A percentile compares a stretch with the other conserved stretches of the same genome.
Conservation (phyloP, 768 basidiomycete species). For the Amanita pallidorosea region DNA sequence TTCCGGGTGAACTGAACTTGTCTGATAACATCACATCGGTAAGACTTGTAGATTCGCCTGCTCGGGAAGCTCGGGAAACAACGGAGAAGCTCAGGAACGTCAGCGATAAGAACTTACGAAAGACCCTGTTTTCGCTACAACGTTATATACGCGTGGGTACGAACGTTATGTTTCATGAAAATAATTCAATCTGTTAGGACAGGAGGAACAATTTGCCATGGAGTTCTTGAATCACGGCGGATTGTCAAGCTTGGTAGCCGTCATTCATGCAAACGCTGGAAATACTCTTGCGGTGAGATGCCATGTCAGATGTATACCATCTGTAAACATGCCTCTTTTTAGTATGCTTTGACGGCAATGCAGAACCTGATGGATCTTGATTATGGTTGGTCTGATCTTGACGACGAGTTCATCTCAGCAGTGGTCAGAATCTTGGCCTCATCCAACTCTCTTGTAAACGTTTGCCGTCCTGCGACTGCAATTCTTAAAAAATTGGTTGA, state of each 20-base stretch:
- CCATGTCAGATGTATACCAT: conserved; percentile 12
- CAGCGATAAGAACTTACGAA: conserved; percentile 49
- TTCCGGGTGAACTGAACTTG: background rate
- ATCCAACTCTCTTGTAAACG: conserved; percentile 70
- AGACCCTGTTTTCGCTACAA: conserved; percentile 70
- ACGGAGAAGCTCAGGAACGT: conserved; percentile 53
- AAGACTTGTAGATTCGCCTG: conserved; percentile 74
- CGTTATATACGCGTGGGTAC: conserved; percentile 61
- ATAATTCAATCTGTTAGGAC: background rate
- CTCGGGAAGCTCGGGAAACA: conserved; percentile 69
- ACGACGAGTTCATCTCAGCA: conserved; percentile 61
- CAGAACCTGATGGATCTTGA: conserved; percentile 84
- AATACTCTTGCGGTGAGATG: conserved; percentile 70
- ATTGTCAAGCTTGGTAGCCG: conserved; percentile 54
- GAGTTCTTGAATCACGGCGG: conserved; percentile 73
- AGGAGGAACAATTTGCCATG: conserved; percentile 79
- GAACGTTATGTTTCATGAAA: background rate
- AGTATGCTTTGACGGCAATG: conserved; percentile 82
- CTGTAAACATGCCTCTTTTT: background rate
- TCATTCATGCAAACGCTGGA: conserved; percentile 58
- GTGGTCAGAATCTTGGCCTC: conserved; percentile 75
- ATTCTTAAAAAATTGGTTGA: conserved; percentile 87
- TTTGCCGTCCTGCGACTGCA: conserved; percentile 83
- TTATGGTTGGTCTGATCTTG: conserved; percentile 72
- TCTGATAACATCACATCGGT: background rate